These are phyloP conservation scores for Filosporella fistucella DNA, from an alignment of 495 filamentous ascomycete species.

Conservation along the genomic window DNA sequence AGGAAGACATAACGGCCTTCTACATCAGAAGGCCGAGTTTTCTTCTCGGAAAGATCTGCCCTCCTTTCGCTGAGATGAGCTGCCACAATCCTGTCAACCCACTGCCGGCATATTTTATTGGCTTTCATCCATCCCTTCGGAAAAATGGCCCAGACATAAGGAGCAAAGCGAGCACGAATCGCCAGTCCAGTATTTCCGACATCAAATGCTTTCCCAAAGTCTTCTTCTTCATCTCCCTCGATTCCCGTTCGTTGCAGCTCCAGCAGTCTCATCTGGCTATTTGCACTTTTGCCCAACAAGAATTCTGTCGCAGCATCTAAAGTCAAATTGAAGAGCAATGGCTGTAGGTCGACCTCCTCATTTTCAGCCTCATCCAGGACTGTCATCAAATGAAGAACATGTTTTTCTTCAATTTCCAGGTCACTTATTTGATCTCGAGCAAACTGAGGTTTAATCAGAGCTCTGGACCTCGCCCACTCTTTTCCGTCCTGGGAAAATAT, in stretches of 20 bases:
- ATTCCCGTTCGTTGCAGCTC: background rate
- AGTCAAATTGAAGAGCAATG: slow-evolving; percentile 56
- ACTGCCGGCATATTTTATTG: background rate
- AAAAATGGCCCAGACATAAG: background rate
- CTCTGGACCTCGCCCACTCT: slow-evolving; percentile 45
- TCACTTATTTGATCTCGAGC: slow-evolving; percentile 26
- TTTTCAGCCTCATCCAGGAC: slow-evolving; percentile 12
- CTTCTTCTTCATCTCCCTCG: background rate
- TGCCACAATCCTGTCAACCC: background rate
- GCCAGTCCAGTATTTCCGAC: too few species aligned
- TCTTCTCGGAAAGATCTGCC: background rate
- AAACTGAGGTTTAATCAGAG: slow-evolving; percentile 36
- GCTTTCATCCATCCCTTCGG: background rate
- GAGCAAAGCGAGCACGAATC: background rate
- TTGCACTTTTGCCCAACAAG: slow-evolving; percentile 50
- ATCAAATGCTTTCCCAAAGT: background rate
- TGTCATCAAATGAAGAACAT: slow-evolving; percentile 26
- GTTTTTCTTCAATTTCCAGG: slow-evolving; percentile 45
- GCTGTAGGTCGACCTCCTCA: slow-evolving; percentile 46
- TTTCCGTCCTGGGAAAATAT: slow-evolving; percentile 63
- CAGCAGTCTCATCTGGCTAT: background rate
- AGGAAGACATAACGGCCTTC: slow-evolving; percentile 74
- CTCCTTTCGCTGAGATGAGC: background rate
- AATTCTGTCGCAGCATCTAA: slow-evolving; percentile 69
- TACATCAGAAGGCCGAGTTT: too few species aligned